phyloP scores from a whole-genome alignment of 2,329 filamentous ascomycete genomes.

The Phialophora tarda region DNA sequence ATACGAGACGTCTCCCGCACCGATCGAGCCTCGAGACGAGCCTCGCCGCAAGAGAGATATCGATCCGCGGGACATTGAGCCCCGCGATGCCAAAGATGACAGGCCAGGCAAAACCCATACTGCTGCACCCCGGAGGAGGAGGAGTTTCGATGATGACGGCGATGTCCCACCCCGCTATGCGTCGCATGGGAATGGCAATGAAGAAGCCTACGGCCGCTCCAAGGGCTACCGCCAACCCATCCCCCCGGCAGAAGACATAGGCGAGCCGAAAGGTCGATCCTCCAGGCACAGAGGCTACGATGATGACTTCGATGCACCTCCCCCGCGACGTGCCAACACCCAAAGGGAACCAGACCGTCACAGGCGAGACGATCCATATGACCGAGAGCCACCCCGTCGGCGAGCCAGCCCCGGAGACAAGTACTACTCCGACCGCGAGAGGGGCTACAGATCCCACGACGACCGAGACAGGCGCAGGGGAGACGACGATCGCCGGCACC shows the following conservation, averaged over 20 bases:
- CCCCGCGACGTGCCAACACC: constrained; percentile 27
- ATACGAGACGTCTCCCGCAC: constrained; percentile 28
- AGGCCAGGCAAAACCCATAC: constrained; percentile 29
- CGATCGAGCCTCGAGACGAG: constrained; percentile 21
- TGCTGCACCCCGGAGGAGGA: constrained; percentile 27
- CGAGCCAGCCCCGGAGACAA: constrained; percentile 33
- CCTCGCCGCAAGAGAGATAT: constrained; percentile 24
- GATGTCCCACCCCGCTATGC: constrained; percentile 17
- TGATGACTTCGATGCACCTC: constrained; percentile 29
- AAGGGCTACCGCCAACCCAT: constrained; percentile 31
- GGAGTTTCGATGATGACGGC: constrained; percentile 30
- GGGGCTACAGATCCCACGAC: constrained; percentile 32
- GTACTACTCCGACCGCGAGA: constrained; percentile 29
- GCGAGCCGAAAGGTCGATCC: constrained; percentile 10
- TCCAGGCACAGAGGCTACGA: constrained; percentile 27
- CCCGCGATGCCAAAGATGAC: constrained; percentile 26
- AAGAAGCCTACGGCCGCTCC: constrained; percentile 29
- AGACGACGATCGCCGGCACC: constrained; percentile 33
- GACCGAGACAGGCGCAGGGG: constrained; percentile 25
- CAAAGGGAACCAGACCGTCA: constrained; percentile 30
- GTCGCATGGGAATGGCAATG: constrained; percentile 14
- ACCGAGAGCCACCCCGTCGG: constrained; percentile 28
- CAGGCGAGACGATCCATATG: constrained; percentile 31
- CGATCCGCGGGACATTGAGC: constrained; percentile 32
- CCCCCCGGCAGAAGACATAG: constrained; percentile 13